phyloP scores from a whole-genome alignment of 768 basidiomycete genomes.

The Termitomyces sp. region DNA sequence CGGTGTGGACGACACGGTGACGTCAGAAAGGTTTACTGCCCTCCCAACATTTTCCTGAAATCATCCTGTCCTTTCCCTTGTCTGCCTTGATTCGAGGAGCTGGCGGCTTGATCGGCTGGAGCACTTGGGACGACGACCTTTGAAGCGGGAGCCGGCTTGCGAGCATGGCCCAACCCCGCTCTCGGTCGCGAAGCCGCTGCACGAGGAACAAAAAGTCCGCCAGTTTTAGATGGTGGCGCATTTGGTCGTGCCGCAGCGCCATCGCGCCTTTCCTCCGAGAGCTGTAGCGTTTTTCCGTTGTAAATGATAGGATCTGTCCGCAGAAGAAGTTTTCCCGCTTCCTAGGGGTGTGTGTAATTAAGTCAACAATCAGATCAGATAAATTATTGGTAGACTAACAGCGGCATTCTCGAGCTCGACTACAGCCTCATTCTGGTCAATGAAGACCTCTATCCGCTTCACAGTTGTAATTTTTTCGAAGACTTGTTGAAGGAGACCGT shows the following conservation, averaged over 20 bases:
- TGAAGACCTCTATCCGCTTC: slow-evolving; percentile 72
- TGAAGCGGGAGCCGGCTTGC: slow-evolving; percentile 27
- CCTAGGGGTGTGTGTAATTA: slow-evolving; percentile 38
- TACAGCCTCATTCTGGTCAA: slow-evolving; percentile 52
- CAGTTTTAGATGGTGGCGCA: slow-evolving; percentile 32
- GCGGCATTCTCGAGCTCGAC: slow-evolving; percentile 64
- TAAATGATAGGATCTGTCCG: slow-evolving; percentile 68
- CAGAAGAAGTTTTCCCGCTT: slow-evolving; percentile 77
- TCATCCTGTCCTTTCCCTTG: slow-evolving; percentile 68
- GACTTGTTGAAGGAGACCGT: slow-evolving; percentile 86
- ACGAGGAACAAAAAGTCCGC: slow-evolving; percentile 64
- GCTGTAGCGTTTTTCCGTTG: slow-evolving; percentile 50
- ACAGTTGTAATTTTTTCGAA: slow-evolving; percentile 74
- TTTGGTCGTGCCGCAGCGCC: slow-evolving; percentile 23
- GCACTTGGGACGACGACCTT: neutral
- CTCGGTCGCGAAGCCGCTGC: slow-evolving; percentile 60
- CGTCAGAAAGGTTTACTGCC: neutral
- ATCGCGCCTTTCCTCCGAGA: slow-evolving; percentile 50
- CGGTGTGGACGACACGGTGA: neutral
- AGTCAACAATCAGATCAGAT: neutral
- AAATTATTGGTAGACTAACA: slow-evolving; percentile 32
- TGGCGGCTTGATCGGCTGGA: slow-evolving; percentile 10
- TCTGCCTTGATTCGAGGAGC: slow-evolving; percentile 13
- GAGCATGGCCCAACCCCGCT: slow-evolving; percentile 62
- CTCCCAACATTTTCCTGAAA: slow-evolving; percentile 75